A percentile compares a stretch with the other conserved stretches of the same genome.
phyloP scores from a whole-genome alignment of 2,329 filamentous ascomycete genomes.

The Cercospora sp. region DNA sequence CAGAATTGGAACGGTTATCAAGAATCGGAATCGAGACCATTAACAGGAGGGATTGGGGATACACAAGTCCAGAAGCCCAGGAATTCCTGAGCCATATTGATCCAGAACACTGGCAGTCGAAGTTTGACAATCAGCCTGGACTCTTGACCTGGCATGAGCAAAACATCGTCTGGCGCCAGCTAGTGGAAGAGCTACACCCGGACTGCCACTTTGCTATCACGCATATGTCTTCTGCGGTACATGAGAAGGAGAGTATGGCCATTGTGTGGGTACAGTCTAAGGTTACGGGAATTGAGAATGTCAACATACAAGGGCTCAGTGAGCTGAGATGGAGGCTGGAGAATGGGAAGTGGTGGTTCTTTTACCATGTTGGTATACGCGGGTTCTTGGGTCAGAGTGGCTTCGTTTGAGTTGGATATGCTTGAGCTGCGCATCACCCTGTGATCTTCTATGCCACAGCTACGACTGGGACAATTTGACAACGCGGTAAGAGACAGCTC shows the following conservation, averaged over 20 bases:
- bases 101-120: constrained; percentile 15
- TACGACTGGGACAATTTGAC: too few relatives aligned
- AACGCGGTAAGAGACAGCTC: too few relatives aligned
- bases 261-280: constrained; percentile 23
- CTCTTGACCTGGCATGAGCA: constrained; percentile 19
- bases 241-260: constrained; percentile 16
- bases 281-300: constrained; percentile 18
- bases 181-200: constrained; percentile 16
- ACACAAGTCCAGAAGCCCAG: constrained; percentile 15
- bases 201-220: constrained; percentile 21
- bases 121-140: constrained; percentile 17
- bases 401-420: background rate
- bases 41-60: constrained; percentile 24
- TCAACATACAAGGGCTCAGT: constrained; percentile 23
- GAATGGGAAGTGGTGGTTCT: constrained; percentile 21
- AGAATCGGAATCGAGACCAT: constrained; percentile 17
- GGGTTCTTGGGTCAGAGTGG: constrained; percentile 6
- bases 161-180: constrained; percentile 16
- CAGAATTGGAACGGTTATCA: constrained; percentile 19
- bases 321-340: constrained; percentile 21
- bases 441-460: too few relatives aligned
- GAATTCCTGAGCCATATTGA: constrained; percentile 19
- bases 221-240: constrained; percentile 13
- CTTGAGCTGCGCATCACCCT: background rate
- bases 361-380: constrained; percentile 19